Percentiles rank a stretch among this genome's conserved stretches.
phyloP scores from a whole-genome alignment of 140 eudicot genomes.

The Ambrosia hybrid region DNA sequence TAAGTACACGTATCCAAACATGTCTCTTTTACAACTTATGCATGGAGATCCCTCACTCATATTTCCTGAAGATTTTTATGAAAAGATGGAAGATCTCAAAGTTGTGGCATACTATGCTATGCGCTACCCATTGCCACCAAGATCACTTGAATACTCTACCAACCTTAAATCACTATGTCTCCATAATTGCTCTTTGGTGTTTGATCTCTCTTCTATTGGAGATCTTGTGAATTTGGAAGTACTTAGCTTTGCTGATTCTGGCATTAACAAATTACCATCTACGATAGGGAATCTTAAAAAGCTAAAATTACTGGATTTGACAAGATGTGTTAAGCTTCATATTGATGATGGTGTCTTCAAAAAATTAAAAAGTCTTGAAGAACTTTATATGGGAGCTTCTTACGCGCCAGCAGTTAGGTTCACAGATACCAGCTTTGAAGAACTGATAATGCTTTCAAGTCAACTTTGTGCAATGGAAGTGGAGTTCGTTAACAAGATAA shows the following conservation, averaged over 20 bases:
- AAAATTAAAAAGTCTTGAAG: constrained; percentile 8
- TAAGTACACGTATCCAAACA: constrained; percentile 2
- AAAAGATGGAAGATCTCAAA: constrained; percentile 6
- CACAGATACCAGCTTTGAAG: not conserved
- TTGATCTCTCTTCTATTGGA: constrained; percentile 5
- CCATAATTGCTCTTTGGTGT: not conserved
- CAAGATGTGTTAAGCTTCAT: constrained; percentile 9
- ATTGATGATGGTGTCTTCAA: constrained; percentile 19
- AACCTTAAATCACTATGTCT: constrained; percentile 25
- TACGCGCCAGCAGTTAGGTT: fast-evolving
- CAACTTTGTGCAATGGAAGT: not conserved
- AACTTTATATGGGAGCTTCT: constrained; percentile 16
- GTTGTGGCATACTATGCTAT: constrained; percentile 9
- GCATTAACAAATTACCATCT: constrained; percentile 7
- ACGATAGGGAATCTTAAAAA: constrained; percentile 6
- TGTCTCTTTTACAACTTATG: constrained; percentile 22
- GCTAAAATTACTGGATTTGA: constrained; percentile 24
- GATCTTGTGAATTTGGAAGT: constrained; percentile 19
- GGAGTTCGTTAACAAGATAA: not conserved
- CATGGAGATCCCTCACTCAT: not conserved
- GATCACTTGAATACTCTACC: constrained; percentile 13
- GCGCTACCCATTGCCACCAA: not conserved
- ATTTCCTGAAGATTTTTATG: constrained; percentile 20
- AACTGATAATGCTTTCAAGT: not conserved
- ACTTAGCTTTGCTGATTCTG: constrained; percentile 21